Percentiles rank a stretch among this genome's conserved stretches.
Evolutionary conservation across 805 yeast genomes (phyloP).

Genomic region (Barnettozyma vustinii): DNA sequence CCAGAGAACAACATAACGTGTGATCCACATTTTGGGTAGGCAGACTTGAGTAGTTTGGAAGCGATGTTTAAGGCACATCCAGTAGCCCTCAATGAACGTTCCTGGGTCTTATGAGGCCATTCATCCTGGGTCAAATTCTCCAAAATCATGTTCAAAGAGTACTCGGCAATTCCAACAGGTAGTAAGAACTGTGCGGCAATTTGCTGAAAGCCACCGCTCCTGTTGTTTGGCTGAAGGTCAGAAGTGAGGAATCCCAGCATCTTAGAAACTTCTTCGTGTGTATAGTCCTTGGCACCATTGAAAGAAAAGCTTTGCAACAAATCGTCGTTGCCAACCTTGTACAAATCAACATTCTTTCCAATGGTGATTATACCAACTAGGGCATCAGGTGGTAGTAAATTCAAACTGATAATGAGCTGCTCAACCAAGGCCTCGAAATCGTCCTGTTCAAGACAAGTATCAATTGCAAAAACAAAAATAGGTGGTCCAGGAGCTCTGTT

Average conservation of each 20-base stretch:
- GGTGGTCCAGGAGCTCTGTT: conserved; percentile 30
- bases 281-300: conserved; percentile 52
- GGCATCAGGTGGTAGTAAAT: conserved; percentile 48
- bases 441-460: conserved; percentile 48
- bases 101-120: conserved; percentile 41
- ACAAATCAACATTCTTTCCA: conserved; percentile 56
- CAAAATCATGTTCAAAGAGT: conserved; percentile 41
- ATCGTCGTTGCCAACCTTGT: conserved; percentile 40
- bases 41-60: conserved; percentile 30
- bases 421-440: conserved; percentile 49
- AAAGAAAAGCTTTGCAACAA: conserved; percentile 37
- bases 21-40: conserved; percentile 46
- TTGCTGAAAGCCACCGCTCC: conserved; percentile 3
- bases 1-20: conserved; percentile 51
- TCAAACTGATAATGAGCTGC: conserved; percentile 38
- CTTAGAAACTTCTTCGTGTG: conserved; percentile 40
- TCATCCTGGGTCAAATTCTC: conserved; percentile 44
- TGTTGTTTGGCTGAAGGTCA: conserved; percentile 23
- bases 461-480: conserved; percentile 52
- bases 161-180: conserved; percentile 33
- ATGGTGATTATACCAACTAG: conserved; percentile 52
- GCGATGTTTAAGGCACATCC: conserved; percentile 56
- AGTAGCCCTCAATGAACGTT: conserved; percentile 49
- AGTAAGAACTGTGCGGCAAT: conserved; percentile 15
- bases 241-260: conserved; percentile 40